These are phyloP conservation scores for Neocatenulostroma microsporum DNA, from an alignment of 2,329 filamentous ascomycete species.

Conservation along the genomic window DNA sequence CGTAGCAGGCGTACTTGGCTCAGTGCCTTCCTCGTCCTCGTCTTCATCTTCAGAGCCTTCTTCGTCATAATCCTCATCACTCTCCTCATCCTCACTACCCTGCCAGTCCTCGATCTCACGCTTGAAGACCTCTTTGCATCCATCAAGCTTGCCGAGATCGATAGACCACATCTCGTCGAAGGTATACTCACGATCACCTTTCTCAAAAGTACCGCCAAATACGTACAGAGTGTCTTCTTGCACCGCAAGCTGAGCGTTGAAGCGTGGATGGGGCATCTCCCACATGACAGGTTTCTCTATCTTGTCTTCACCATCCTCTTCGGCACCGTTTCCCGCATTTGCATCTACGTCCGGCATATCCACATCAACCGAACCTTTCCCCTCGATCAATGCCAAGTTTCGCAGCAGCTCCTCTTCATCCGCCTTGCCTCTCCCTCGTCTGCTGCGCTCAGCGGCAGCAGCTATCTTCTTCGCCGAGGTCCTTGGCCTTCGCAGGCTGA, in stretches of 20 bases:
- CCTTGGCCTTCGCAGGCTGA: conserved; percentile 67
- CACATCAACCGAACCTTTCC: conserved; percentile 56
- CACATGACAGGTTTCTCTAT: conserved; percentile 54
- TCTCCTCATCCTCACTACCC: conserved; percentile 38
- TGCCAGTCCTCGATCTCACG: conserved; percentile 83
- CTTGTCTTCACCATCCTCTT: conserved; percentile 48
- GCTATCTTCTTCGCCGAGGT: conserved; percentile 43
- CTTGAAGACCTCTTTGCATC: conserved; percentile 84
- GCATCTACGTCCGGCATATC: conserved; percentile 30
- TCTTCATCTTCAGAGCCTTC: conserved; percentile 14
- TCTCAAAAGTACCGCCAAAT: conserved; percentile 91
- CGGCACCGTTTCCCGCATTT: conserved; percentile 30
- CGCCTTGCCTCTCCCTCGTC: conserved; percentile 70
- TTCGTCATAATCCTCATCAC: conserved; percentile 43
- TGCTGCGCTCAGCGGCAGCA: conserved; percentile 46
- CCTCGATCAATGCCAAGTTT: conserved; percentile 78
- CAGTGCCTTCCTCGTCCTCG: conserved; percentile 8
- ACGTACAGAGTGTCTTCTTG: conserved; percentile 91
- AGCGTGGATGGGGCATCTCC: conserved; percentile 82
- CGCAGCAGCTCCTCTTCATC: conserved; percentile 85
- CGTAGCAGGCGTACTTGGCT: conserved; percentile 22
- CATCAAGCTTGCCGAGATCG: conserved; percentile 89
- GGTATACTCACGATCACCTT: conserved; percentile 88
- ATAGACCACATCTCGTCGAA: conserved; percentile 93
- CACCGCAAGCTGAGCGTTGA: conserved; percentile 84